phyloP scores from a whole-genome alignment of 345 rosid genomes.

The Syzygium oleosum region DNA sequence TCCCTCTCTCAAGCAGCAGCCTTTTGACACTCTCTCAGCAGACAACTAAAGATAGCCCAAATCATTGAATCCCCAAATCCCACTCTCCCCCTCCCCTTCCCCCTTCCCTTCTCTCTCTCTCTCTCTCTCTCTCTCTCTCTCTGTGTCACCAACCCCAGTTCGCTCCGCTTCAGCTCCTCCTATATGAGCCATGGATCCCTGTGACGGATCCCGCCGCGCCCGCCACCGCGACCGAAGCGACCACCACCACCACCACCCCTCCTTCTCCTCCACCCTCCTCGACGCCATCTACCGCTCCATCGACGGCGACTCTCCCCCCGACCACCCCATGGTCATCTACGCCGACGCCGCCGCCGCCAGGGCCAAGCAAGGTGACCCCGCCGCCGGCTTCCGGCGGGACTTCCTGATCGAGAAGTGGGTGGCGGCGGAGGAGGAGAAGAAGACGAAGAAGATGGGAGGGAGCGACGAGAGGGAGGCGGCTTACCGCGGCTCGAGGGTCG shows the following conservation, averaged over 20 bases:
- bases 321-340: background rate
- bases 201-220: background rate
- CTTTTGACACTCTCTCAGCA: background rate
- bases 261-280: slow-evolving; percentile 83
- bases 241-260: slow-evolving; percentile 18
- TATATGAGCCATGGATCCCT: background rate
- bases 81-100: background rate
- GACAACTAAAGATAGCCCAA: background rate
- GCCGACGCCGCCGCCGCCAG: background rate
- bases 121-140: background rate
- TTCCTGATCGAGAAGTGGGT: slow-evolving; percentile 42
- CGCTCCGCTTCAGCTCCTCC: background rate
- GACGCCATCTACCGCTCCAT: slow-evolving; percentile 78
- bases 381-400: slow-evolving; percentile 6
- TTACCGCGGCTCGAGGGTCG: background rate
- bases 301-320: slow-evolving; percentile 34
- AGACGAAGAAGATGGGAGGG: slow-evolving; percentile 19
- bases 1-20: background rate
- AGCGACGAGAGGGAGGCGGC: slow-evolving; percentile 8
- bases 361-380: background rate
- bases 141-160: background rate
- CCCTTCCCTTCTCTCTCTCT: background rate
- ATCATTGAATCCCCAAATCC: background rate
- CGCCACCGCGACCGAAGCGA: background rate
- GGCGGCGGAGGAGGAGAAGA: background rate